Conservation (phyloP, 768 basidiomycete genomes). For the Baorangia bicolor region DNA sequence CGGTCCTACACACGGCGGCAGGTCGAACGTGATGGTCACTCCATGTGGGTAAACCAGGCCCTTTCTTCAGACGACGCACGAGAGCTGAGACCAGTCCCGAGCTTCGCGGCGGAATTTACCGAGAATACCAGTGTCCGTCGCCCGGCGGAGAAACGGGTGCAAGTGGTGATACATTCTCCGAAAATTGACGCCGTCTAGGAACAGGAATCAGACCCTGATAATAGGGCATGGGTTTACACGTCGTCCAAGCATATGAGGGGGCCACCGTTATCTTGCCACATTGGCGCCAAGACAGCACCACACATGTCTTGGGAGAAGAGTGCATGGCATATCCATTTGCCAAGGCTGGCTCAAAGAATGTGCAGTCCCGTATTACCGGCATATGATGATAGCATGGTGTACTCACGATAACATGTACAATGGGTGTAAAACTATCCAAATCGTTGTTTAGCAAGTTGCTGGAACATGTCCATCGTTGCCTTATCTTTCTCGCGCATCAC, state of each 20-base stretch:
- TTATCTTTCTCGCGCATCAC: too few species aligned
- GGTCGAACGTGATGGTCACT: too few species aligned
- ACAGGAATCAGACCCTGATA: constrained; percentile 37
- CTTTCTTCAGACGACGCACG: neutral
- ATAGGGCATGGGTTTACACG: constrained; percentile 38
- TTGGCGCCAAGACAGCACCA: neutral
- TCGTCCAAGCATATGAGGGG: neutral
- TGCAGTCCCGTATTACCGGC: too few species aligned
- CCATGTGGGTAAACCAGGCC: neutral
- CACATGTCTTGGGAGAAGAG: neutral
- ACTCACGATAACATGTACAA: too few species aligned
- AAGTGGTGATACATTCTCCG: neutral
- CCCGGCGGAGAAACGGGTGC: neutral
- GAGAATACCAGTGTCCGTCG: constrained; percentile 3
- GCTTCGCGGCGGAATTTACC: constrained; percentile 10
- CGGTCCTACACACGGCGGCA: neutral
- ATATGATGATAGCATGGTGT: too few species aligned
- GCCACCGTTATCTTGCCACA: neutral
- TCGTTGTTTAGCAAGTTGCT: too few species aligned
- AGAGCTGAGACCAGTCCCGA: neutral
- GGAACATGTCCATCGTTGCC: too few species aligned
- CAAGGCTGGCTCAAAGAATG: too few species aligned
- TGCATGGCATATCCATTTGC: neutral
- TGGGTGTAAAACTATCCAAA: too few species aligned
- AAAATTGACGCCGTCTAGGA: neutral